Conservation (phyloP, 148 eudicot genomes). For the Persicaria tinctoria region DNA sequence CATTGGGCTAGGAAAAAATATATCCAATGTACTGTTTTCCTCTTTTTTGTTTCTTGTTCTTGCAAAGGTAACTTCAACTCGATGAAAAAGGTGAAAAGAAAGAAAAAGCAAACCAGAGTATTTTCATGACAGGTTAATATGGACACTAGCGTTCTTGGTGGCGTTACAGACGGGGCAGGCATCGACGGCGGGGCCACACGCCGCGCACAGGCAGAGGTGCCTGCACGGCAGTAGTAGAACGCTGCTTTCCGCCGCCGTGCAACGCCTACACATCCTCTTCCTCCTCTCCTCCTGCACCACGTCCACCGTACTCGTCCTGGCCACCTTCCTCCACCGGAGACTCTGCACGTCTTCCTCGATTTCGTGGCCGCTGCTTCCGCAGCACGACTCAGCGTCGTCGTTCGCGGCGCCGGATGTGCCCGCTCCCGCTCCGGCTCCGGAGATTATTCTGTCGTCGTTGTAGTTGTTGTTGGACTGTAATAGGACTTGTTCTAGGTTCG, state of each 20-base stretch:
- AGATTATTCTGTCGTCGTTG: not conserved
- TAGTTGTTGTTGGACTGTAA: constrained; percentile 29
- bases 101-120: not conserved
- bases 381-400: constrained; percentile 70
- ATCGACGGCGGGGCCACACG: constrained; percentile 55
- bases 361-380: constrained; percentile 44
- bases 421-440: not conserved
- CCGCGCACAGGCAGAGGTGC: constrained; percentile 69
- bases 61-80: not conserved
- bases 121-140: constrained; percentile 47
- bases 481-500: constrained; percentile 51
- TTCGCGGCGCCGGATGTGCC: not conserved
- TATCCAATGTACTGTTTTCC: not conserved
- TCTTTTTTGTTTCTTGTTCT: not conserved
- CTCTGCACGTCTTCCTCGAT: not conserved
- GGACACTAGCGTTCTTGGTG: constrained; percentile 49
- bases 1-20: not conserved
- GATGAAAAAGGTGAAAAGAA: too few species aligned
- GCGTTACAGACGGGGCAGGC: constrained; percentile 64
- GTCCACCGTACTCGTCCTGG: not conserved
- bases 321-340: constrained; percentile 12
- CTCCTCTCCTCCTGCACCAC: not conserved
- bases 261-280: constrained; percentile 44
- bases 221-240: constrained; percentile 77
- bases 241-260: constrained; percentile 56